Evolutionary conservation across 495 filamentous ascomycete species (phyloP).

Genomic region (Penicillium subrubescens): DNA sequence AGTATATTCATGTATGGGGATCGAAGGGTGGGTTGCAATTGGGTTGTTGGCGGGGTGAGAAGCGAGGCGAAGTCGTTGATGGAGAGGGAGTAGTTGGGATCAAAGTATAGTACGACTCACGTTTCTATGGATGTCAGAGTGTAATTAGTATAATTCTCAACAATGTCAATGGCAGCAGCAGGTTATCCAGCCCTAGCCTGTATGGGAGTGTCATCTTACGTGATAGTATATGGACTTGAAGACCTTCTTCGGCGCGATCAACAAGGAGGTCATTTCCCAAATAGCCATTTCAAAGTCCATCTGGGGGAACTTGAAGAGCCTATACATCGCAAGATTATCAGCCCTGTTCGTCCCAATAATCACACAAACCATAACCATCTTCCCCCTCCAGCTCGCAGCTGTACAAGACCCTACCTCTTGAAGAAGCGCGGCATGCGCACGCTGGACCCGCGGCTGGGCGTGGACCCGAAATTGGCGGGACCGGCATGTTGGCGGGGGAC

Average conservation of each 20-base stretch:
- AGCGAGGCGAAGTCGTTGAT: not conserved
- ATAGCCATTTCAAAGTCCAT: constrained; percentile 77
- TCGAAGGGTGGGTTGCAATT: not conserved
- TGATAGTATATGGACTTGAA: constrained; percentile 78
- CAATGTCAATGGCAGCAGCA: not conserved
- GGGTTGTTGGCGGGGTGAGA: not conserved
- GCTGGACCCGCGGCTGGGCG: constrained; percentile 52
- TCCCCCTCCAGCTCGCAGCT: not conserved
- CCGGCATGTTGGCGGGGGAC: constrained; percentile 61
- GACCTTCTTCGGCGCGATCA: constrained; percentile 76
- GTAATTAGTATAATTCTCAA: constrained; percentile 14
- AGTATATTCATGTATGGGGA: not conserved
- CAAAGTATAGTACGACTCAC: constrained; percentile 38
- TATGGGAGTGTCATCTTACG: constrained; percentile 42
- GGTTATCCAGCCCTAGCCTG: not conserved
- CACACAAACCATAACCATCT: not conserved
- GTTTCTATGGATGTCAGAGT: constrained; percentile 52
- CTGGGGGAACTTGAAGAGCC: constrained; percentile 67
- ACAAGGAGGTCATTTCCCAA: constrained; percentile 76
- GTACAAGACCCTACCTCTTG: constrained; percentile 41
- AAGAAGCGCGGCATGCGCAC: constrained; percentile 61
- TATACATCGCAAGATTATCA: constrained; percentile 10
- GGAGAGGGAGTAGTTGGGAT: not conserved
- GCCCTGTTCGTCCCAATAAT: not conserved
- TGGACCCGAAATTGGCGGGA: constrained; percentile 55